These are phyloP conservation scores for Ailanthus altissimus DNA, from an alignment of 345 rosid species.

Conservation along the genomic window DNA sequence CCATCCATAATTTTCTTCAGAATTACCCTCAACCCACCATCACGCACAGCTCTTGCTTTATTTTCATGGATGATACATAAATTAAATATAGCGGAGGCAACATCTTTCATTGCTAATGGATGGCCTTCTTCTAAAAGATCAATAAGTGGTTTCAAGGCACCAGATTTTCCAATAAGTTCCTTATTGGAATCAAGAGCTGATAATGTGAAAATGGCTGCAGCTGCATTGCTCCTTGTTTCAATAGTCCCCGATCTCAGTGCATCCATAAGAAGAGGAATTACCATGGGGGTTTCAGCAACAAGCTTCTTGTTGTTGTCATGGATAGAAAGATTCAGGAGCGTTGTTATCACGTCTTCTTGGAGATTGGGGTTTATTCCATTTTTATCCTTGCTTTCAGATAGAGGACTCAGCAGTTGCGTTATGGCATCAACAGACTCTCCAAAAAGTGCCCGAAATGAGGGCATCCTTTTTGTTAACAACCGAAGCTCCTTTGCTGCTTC, in stretches of 20 bases:
- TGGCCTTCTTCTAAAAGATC: conserved; percentile 82
- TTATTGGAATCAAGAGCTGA: conserved; percentile 91
- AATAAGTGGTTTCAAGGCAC: conserved; percentile 72
- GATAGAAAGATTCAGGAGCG: conserved; percentile 82
- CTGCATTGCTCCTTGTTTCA: conserved; percentile 85
- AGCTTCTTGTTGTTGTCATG: conserved; percentile 92
- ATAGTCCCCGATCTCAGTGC: conserved; percentile 67
- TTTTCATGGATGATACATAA: conserved; percentile 80
- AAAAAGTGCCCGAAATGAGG: conserved; percentile 76
- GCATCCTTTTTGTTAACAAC: conserved; percentile 59
- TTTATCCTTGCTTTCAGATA: conserved; percentile 38
- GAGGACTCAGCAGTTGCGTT: conserved; percentile 62
- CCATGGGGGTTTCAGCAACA: conserved; percentile 74
- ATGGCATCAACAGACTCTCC: conserved; percentile 63
- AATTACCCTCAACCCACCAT: conserved; percentile 78
- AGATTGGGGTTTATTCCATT: conserved; percentile 50
- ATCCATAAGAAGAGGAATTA: conserved; percentile 73
- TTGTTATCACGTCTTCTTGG: conserved; percentile 91
- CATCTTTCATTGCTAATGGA: conserved; percentile 76
- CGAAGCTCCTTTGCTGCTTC: conserved; percentile 85
- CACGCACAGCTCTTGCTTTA: conserved; percentile 75
- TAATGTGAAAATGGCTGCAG: conserved; percentile 85
- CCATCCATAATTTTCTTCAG: conserved; percentile 62
- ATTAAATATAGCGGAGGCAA: conserved; percentile 87
- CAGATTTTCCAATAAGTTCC: conserved; percentile 69